Evolutionary conservation across 1,284 basidiomycete species (phyloP), one percentile per base, ranked within the genome.

Genomic region (Ceratobasidium sp.): DNA sequence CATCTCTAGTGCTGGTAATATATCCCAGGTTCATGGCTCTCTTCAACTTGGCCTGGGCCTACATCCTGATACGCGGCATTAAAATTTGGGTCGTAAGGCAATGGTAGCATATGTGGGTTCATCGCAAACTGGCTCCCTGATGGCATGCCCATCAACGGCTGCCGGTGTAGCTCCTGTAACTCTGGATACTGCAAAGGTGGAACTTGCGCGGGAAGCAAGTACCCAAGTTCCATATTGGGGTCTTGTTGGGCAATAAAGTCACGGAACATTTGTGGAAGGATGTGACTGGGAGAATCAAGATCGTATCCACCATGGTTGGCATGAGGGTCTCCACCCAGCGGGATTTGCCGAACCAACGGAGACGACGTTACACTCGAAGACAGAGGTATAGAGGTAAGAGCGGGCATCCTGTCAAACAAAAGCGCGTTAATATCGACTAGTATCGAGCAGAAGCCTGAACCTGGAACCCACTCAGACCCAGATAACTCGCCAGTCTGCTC

Each of bases 61-160:
- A 62, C 3, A 38, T 28, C 40, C 15, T 62, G 61, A 40, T 62
- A 73, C 38, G 54, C 40, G 9, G 57, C 70, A 42, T 73, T 61
- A 46, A 73, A 75, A 42, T 75, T 75, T 13, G 71, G 71, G 28
- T 75, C 71, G 38, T 65, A 65, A n/a, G 71, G 71, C 71, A 75
- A 50, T n/a, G 71, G 71, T 33, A 75, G 38, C 28, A 75, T 62
- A 61, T 75, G 61, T 20, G 71, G 71, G 48, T 65, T 75, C 9
- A 20, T 4, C 15, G 38, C 33, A 42, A 75, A 75, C 44, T 75
- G 46, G 17, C 59, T 38, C 13, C 71, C 71, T 10, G 71, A 75
- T 12, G 71, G 71, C 71, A 75, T 75, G 28, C 71, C 71, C 71
- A 75, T 75, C 12, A 75, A 42, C 13, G 71, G 71, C 15, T 75